These are phyloP conservation scores for Dryadomyces sulphureus DNA, from an alignment of 2,329 filamentous ascomycete genomes.

Conservation along the genomic window DNA sequence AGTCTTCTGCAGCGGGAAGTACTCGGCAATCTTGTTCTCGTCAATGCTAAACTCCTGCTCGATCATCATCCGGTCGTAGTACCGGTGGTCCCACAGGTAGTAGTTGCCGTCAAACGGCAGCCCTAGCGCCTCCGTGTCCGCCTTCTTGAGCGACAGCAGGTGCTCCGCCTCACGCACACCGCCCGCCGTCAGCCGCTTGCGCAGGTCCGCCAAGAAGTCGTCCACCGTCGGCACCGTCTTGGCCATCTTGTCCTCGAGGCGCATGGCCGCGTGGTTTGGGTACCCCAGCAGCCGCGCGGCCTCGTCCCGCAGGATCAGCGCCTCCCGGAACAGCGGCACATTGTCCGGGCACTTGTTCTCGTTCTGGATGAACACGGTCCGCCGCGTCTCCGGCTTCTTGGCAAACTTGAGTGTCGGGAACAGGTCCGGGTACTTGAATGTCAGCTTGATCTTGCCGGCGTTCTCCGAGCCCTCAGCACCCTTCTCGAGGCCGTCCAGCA, in stretches of 20 bases:
- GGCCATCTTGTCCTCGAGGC: constrained; percentile 76
- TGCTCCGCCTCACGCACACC: constrained; percentile 56
- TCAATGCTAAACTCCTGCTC: constrained; percentile 70
- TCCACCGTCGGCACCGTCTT: constrained; percentile 60
- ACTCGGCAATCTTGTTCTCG: constrained; percentile 67
- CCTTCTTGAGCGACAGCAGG: constrained; percentile 60
- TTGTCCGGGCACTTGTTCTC: constrained; percentile 74
- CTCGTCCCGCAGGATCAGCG: constrained; percentile 62
- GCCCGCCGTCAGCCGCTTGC: constrained; percentile 49
- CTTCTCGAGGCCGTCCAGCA: constrained; percentile 52
- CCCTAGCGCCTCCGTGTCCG: constrained; percentile 45
- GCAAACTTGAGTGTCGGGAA: constrained; percentile 70
- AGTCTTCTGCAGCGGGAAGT: constrained; percentile 63
- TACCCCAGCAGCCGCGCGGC: constrained; percentile 65
- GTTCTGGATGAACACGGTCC: constrained; percentile 56
- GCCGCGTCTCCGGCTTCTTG: constrained; percentile 51
- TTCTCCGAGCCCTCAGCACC: constrained; percentile 46
- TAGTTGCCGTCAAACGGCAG: constrained; percentile 51
- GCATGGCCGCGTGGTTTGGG: constrained; percentile 59
- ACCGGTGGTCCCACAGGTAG: constrained; percentile 72
- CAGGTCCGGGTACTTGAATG: constrained; percentile 73
- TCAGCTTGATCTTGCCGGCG: constrained; percentile 56
- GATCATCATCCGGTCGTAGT: constrained; percentile 66
- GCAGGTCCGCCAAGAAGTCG: constrained; percentile 57
- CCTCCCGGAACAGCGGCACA: constrained; percentile 57